Conservation (phyloP, 345 rosid genomes). For the Brassica rapa region DNA sequence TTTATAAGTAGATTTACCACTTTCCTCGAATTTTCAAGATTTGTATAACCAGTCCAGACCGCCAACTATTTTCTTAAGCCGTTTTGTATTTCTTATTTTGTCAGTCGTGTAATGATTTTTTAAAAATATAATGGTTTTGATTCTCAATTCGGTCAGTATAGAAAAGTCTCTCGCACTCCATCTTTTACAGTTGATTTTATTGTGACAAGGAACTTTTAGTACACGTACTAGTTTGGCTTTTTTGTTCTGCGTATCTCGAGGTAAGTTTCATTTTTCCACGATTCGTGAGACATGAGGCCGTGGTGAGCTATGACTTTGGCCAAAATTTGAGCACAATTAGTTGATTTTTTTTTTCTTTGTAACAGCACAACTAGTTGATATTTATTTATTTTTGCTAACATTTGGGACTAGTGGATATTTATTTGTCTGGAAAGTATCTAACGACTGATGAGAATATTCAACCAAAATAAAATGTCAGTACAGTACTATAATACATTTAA, state of each 20-base stretch:
- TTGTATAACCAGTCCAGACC: constrained; percentile 8
- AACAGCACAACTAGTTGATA: too few species aligned
- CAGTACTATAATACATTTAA: neutral
- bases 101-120: neutral
- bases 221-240: neutral
- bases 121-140: neutral
- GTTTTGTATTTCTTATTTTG: neutral
- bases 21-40: constrained; percentile 25
- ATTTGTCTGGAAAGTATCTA: neutral
- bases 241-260: neutral
- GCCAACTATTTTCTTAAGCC: constrained; percentile 3
- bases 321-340: neutral
- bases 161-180: constrained; percentile 39
- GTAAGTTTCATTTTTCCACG: neutral
- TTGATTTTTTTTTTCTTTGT: neutral
- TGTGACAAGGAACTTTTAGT: neutral
- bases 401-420: neutral
- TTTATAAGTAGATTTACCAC: neutral
- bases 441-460: neutral
- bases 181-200: constrained; percentile 33
- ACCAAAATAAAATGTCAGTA: neutral
- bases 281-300: constrained; percentile 7
- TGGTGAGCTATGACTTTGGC: constrained; percentile 16
- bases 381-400: neutral
- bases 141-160: neutral